Evolutionary conservation across 2,329 filamentous ascomycete genomes (phyloP), one percentile per base, ranked within the genome.

Genomic region (Biscogniauxia marginata): DNA sequence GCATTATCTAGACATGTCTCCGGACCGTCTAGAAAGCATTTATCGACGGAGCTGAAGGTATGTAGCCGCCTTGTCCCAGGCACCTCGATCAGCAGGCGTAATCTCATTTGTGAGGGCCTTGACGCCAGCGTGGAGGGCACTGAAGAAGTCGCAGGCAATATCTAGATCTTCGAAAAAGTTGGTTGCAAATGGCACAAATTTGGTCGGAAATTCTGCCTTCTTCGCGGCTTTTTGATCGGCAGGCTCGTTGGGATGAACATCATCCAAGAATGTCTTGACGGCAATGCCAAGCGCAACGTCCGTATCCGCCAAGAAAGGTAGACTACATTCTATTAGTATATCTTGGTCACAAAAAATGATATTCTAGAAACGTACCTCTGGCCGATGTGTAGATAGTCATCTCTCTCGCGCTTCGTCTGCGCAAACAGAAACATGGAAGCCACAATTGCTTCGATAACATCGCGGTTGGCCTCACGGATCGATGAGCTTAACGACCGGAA

Each of bases 401-500:
- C 78, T 54, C 86, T 80, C 56, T 88, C 83, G 43, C 93, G 84
- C 56, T 89, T 82, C 19, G 87, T 89, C 67, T 96, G 90, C 6
- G 87, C 91, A 65, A 87, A 87, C 67, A 97, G 79, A 64, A 97
- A 87, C 77, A 96, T 84, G 24, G 89, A 88, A 5, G 87, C 87
- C 19, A 93, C 79, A 60, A 93, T 84, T 45, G 91, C 89, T 74
- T 99, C 95, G 13, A 95, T 77, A 34, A 98, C 76, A 70, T 96
- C 92, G 49, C 95, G 85, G 61, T 96, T 81, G 30, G 87, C 85
- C 61, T 88, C 85, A 43, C 93, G 88, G 21, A 97, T 87, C 44
- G 90, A 85, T 2, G 88, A 88, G 44, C 91, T 86, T 56, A 98
- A 80, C 1, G 91, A 93, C 58, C 91, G 89, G 77, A 93, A 99